Percentiles rank a stretch among this genome's conserved stretches.
Evolutionary conservation across 2,329 filamentous ascomycete species (phyloP).

Genomic region (Xylariaceae sp.): DNA sequence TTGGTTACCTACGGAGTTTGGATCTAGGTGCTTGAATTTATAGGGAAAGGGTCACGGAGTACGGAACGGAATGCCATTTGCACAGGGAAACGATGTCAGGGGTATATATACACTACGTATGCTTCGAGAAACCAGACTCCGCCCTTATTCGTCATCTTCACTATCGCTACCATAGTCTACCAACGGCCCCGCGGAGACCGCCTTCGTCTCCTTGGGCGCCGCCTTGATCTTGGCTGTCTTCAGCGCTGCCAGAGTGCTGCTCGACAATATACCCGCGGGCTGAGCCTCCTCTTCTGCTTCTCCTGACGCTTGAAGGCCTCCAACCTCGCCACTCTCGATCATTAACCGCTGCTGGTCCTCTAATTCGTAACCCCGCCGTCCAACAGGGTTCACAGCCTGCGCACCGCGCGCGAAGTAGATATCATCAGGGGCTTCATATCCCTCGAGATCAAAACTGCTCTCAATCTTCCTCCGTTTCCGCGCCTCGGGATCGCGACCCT

Average conservation of each 20-base stretch:
- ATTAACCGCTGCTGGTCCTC: conserved; percentile 58
- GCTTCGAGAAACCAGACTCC: conserved; percentile 10
- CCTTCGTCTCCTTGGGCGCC: conserved; percentile 49
- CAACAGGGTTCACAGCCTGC: conserved; percentile 57
- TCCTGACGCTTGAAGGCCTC: conserved; percentile 34
- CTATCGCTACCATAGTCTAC: conserved; percentile 90
- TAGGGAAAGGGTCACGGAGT: too few relatives aligned
- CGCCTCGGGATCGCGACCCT: conserved; percentile 82
- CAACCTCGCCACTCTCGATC: conserved; percentile 51
- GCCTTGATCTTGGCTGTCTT: conserved; percentile 53
- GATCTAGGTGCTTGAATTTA: too few relatives aligned
- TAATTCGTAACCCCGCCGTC: conserved; percentile 55
- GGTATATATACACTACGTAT: conserved; percentile 12
- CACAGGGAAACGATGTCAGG: background rate
- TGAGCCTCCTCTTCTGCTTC: conserved; percentile 34
- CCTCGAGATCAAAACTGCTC: conserved; percentile 79
- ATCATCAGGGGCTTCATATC: conserved; percentile 90
- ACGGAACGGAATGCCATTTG: background rate
- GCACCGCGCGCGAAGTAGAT: conserved; percentile 84
- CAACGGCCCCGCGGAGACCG: conserved; percentile 60
- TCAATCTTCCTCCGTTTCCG: conserved; percentile 85
- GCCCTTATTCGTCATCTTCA: conserved; percentile 47
- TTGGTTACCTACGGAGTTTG: background rate
- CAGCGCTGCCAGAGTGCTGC: conserved; percentile 74
- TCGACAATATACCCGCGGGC: conserved; percentile 68